Base-by-base conservation (phyloP, 2,329 filamentous ascomycete species). In the Sclerotiophoma versabilis region DNA sequence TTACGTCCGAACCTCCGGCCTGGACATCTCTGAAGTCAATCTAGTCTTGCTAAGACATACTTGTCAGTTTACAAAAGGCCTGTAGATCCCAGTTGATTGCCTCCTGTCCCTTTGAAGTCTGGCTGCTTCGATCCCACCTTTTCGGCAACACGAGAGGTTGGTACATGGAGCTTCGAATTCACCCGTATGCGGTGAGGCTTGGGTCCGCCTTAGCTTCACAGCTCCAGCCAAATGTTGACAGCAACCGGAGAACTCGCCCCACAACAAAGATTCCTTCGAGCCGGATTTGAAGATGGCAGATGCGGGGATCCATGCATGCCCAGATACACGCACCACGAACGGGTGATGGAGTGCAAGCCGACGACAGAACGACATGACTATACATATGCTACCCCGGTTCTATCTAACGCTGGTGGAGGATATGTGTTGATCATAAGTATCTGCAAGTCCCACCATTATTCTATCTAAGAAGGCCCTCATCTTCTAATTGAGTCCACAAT, bases 131-230 rank as follows among this genome's bases (percentile, higher is more conserved):
- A n/a, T n/a, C n/a, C n/a, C n/a, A n/a, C n/a, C n/a, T n/a, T n/a
- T n/a, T n/a, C n/a, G n/a, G n/a, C n/a, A n/a, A n/a, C n/a, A n/a
- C n/a, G n/a, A n/a, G n/a, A n/a, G n/a, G n/a, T 32, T 55, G 42
- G 29, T 54, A 57, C 57, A 64, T 49, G 48, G 57, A 54, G 42
- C 48, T 54, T 36, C 43, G 39, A 19, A 49, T 43, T 59, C 53
- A 44, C 36, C 50, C 58, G 61, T 53, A 22, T 23, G 32, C 37
- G 41, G 56, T 42, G 38, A 48, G 57, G 44, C 55, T 57, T 58
- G 57, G 57, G 56, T 45, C 58, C 62, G 53, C 42, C 55, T 59
- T 67, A 63, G 63, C 49, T 54, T 34, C 20, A 29, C 19, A 36
- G 29, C 15, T 43, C 47, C 51, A 53, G 44, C 66, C 64, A 66